Percentiles rank a stretch among this genome's conserved stretches.
Evolutionary conservation across 2,329 filamentous ascomycete genomes (phyloP).

Genomic region (Trichoderma atroviride): DNA sequence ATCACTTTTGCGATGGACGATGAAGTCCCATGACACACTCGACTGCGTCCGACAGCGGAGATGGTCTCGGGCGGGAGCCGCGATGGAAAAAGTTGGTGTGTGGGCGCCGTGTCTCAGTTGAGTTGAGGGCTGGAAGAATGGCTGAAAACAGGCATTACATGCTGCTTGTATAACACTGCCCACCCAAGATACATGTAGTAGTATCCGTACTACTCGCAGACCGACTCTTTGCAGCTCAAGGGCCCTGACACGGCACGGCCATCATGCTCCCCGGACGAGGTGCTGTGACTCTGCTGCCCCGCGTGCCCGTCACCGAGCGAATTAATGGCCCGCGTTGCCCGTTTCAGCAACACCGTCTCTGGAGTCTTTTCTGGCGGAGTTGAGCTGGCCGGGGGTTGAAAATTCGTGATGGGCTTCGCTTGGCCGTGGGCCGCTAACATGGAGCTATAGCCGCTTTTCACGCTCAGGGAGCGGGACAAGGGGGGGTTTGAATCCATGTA

Average conservation of each 20-base stretch:
- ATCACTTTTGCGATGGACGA: constrained; percentile 7
- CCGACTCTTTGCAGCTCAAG: constrained; percentile 13
- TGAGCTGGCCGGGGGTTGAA: background rate
- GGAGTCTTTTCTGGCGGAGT: constrained; percentile 3
- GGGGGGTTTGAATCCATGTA: background rate
- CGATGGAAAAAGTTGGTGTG: background rate
- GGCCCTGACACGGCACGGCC: background rate
- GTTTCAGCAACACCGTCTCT: constrained; percentile 13
- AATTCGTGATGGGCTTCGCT: background rate
- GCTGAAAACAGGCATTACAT: background rate
- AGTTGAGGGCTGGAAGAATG: background rate
- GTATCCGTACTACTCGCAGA: background rate
- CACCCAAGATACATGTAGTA: too few relatives aligned
- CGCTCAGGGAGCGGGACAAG: background rate
- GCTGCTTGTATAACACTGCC: too few relatives aligned
- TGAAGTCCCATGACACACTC: constrained; percentile 19
- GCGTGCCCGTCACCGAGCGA: constrained; percentile 9
- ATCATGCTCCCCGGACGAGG: background rate
- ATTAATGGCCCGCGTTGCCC: background rate
- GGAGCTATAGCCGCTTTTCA: background rate
- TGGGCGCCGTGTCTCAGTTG: constrained; percentile 17
- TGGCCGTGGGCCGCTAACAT: background rate
- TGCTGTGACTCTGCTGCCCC: constrained; percentile 6
- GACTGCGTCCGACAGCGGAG: constrained; percentile 27
- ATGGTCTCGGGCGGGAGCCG: background rate